Percentiles rank a stretch among this genome's conserved stretches.
These are phyloP conservation scores for Diaporthe citrichinensis DNA, from an alignment of 2,329 filamentous ascomycete genomes.

Conservation along the genomic window DNA sequence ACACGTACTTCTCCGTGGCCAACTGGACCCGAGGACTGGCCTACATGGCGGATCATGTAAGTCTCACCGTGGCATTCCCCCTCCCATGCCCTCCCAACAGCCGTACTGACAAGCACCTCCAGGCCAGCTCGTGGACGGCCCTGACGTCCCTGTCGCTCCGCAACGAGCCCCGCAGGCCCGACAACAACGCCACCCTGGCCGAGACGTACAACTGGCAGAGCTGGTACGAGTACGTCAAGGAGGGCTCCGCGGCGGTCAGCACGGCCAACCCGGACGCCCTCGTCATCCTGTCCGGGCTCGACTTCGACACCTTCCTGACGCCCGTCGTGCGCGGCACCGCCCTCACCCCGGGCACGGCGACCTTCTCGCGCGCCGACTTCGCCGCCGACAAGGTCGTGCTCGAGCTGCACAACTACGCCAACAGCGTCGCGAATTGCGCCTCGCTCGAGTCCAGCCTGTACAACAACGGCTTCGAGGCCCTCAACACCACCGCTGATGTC, in stretches of 20 bases:
- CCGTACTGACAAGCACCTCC: slow-evolving; percentile 8
- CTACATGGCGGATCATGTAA: slow-evolving; percentile 66
- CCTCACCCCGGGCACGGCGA: slow-evolving; percentile 56
- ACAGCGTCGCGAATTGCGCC: slow-evolving; percentile 56
- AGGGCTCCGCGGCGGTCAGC: slow-evolving; percentile 59
- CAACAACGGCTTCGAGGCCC: slow-evolving; percentile 60
- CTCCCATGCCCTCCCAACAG: no score
- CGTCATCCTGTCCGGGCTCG: slow-evolving; percentile 65
- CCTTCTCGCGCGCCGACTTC: slow-evolving; percentile 56
- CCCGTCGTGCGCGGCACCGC: slow-evolving; percentile 59
- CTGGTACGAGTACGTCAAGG: slow-evolving; percentile 61
- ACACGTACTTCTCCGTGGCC: slow-evolving; percentile 64
- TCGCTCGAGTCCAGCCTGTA: slow-evolving; percentile 57
- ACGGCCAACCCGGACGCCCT: slow-evolving; percentile 60
- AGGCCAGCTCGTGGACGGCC: slow-evolving; percentile 56
- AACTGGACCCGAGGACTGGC: slow-evolving; percentile 68
- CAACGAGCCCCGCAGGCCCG: slow-evolving; percentile 58
- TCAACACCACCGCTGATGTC: slow-evolving; percentile 46
- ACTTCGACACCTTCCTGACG: slow-evolving; percentile 62
- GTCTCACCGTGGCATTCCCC: slow-evolving; percentile 19
- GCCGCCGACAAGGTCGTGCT: slow-evolving; percentile 61
- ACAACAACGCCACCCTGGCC: slow-evolving; percentile 49
- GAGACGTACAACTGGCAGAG: slow-evolving; percentile 60
- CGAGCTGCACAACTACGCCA: slow-evolving; percentile 66
- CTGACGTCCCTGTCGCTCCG: slow-evolving; percentile 59